Evolutionary conservation across 2,329 filamentous ascomycete genomes (phyloP), one percentile per base, ranked within the genome.

Genomic region (Reticulascus tulasneorum): DNA sequence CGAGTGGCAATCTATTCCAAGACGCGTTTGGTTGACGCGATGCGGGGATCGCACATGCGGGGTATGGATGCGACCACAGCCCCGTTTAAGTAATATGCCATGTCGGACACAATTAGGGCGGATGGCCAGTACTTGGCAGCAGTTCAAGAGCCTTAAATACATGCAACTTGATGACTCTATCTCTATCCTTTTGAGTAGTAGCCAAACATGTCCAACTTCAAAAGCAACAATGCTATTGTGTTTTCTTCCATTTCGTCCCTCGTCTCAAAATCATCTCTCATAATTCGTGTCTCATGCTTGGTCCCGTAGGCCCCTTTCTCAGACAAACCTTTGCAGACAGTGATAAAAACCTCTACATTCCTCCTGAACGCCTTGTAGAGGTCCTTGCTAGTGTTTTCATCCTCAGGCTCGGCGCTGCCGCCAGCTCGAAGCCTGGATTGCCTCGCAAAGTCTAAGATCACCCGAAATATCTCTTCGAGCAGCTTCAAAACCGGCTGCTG

Each of bases 311-410:
- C 70, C 31, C 65, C 75, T 71, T 77, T 86, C 54, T 81, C 86
- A 26, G 70, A 79, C 52, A 84, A 67, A 2, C 73, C 81, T 40
- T 71, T 75, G 55, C 78, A 93, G 2, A 85, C 86, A 30, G 69
- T 82, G 38, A 93, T 70, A 49, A 94, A 93, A 0, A 86, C 75
- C 18, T 77, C 73, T 1, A 87, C 72, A 50, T 88, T 87, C 55
- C 81, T 85, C 52, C 71, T 74, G 50, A 94, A 87, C 21, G 65
- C 65, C 4, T 59, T 56, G 54, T 91, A 87, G 11, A 91, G 54
- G 10, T 29, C 13, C 13, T 69, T 59, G 28, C 51, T 47, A 1
- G 59, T 46, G 21, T 60, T 51, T 27, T 48, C 47, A 28, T 41
- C 42, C 23, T 46, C 47, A n/a, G n/a, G n/a, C n/a, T n/a, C n/a